These are phyloP conservation scores for Dothistroma pini DNA, from an alignment of 2,329 filamentous ascomycete genomes.

Conservation along the genomic window DNA sequence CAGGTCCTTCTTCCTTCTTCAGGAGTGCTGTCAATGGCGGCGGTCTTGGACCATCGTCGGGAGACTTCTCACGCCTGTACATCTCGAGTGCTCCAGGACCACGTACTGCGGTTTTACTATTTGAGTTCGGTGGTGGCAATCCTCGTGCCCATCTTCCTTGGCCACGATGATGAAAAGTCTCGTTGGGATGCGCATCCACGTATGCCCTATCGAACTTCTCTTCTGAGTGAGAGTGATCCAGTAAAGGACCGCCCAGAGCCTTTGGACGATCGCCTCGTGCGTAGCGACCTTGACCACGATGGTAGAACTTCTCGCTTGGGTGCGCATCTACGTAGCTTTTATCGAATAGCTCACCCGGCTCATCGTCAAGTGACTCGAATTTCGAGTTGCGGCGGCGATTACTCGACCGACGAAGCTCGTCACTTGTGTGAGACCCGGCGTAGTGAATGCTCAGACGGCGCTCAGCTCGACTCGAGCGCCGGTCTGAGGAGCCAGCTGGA, in stretches of 20 bases:
- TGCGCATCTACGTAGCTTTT: slow-evolving; percentile 26
- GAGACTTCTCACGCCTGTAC: slow-evolving; percentile 8
- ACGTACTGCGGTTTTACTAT: slow-evolving; percentile 30
- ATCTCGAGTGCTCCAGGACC: slow-evolving; percentile 23
- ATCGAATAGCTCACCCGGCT: slow-evolving; percentile 15
- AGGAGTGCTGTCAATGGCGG: slow-evolving; percentile 28
- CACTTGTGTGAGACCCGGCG: slow-evolving; percentile 15
- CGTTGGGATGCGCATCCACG: slow-evolving; percentile 27
- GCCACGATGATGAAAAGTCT: slow-evolving; percentile 31
- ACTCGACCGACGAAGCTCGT: slow-evolving; percentile 16
- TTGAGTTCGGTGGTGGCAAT: slow-evolving; percentile 23
- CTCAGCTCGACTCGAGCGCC: slow-evolving; percentile 22
- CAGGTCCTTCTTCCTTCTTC: slow-evolving; percentile 30
- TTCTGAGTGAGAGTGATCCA: slow-evolving; percentile 7
- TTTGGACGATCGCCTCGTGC: slow-evolving; percentile 20
- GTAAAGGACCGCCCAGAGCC: neutral
- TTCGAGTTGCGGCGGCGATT: slow-evolving; percentile 17
- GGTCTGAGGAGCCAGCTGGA: slow-evolving; percentile 18
- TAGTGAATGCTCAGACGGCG: slow-evolving; percentile 16
- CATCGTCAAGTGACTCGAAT: slow-evolving; percentile 6
- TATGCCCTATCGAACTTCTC: slow-evolving; percentile 25
- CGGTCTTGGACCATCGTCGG: slow-evolving; percentile 19
- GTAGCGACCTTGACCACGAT: slow-evolving; percentile 31
- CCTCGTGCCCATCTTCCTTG: slow-evolving; percentile 32
- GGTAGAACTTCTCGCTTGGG: slow-evolving; percentile 27